These are phyloP conservation scores for Wickerhamomyces bovis DNA, from an alignment of 805 yeast genomes.

Conservation along the genomic window DNA sequence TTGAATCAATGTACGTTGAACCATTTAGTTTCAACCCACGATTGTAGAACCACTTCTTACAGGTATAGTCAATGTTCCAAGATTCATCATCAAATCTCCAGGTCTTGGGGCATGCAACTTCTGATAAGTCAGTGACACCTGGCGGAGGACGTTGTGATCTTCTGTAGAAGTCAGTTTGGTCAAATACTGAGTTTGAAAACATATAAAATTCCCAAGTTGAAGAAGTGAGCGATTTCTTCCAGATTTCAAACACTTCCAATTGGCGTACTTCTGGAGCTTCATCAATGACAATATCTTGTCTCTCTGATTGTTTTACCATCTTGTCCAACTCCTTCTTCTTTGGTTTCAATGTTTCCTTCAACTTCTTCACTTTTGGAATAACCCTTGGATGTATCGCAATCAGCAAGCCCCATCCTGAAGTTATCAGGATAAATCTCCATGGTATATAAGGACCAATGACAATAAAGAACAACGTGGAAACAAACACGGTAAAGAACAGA, in stretches of 20 bases:
- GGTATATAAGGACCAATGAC: slow-evolving; percentile 50
- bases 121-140: slow-evolving; percentile 50
- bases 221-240: slow-evolving; percentile 54
- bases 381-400: slow-evolving; percentile 55
- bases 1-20: slow-evolving; percentile 25
- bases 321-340: slow-evolving; percentile 27
- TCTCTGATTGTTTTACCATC: slow-evolving; percentile 30
- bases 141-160: slow-evolving; percentile 52
- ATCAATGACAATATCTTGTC: slow-evolving; percentile 59
- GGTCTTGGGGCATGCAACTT: slow-evolving; percentile 59
- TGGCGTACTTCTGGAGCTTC: slow-evolving; percentile 51
- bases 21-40: slow-evolving; percentile 30
- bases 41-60: slow-evolving; percentile 44
- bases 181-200: slow-evolving; percentile 53
- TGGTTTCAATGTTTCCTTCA: slow-evolving; percentile 18
- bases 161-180: slow-evolving; percentile 38
- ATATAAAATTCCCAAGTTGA: slow-evolving; percentile 56
- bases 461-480: slow-evolving; percentile 34
- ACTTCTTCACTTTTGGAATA: slow-evolving; percentile 22
- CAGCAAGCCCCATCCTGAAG: slow-evolving; percentile 51
- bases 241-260: slow-evolving; percentile 79
- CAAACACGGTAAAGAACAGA: slow-evolving; percentile 39
- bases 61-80: slow-evolving; percentile 62
- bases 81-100: slow-evolving; percentile 65
- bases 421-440: slow-evolving; percentile 54